A percentile compares a stretch with the other conserved stretches of the same genome.
Conservation (phyloP, 1,284 basidiomycete genomes). For the Tilletia walkeri region DNA sequence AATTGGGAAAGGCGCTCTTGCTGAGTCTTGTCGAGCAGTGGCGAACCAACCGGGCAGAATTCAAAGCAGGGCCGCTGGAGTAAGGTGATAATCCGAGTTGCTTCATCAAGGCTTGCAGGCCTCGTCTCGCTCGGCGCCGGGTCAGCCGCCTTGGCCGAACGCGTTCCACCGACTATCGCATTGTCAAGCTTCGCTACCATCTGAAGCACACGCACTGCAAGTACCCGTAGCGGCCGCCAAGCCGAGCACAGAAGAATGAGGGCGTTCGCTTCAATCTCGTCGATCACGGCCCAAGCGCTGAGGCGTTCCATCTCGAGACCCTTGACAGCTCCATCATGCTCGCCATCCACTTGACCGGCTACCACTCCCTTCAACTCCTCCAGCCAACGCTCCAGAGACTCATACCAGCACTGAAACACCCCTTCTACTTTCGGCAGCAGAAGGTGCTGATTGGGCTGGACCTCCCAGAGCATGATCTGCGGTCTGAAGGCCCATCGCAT, state of each 20-base stretch:
- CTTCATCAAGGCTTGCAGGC: constrained; percentile 30
- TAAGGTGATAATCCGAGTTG: constrained; percentile 41
- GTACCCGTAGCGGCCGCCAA: constrained; percentile 64
- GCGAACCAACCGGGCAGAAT: constrained; percentile 21
- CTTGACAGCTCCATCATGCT: constrained; percentile 23
- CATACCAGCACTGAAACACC: constrained; percentile 72
- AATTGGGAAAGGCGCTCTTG: background rate
- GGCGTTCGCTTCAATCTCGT: constrained; percentile 69
- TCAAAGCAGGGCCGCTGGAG: constrained; percentile 38
- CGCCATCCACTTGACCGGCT: constrained; percentile 32
- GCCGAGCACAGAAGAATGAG: constrained; percentile 72
- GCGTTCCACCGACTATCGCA: constrained; percentile 31
- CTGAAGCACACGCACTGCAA: constrained; percentile 40
- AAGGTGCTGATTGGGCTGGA: constrained; percentile 64
- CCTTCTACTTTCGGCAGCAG: constrained; percentile 66
- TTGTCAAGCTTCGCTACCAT: constrained; percentile 51
- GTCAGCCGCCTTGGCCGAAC: constrained; percentile 21
- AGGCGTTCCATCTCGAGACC: constrained; percentile 42
- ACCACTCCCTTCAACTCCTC: constrained; percentile 55
- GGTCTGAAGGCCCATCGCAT: constrained; percentile 77
- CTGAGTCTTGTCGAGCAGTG: background rate
- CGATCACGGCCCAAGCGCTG: constrained; percentile 54
- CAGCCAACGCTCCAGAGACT: constrained; percentile 71
- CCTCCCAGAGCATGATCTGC: constrained; percentile 67
- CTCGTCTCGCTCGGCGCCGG: constrained; percentile 24